Percentiles rank a stretch among this genome's conserved stretches.
These are phyloP conservation scores for Neonectria faginata DNA, from an alignment of 2,329 filamentous ascomycete species.

Conservation along the genomic window DNA sequence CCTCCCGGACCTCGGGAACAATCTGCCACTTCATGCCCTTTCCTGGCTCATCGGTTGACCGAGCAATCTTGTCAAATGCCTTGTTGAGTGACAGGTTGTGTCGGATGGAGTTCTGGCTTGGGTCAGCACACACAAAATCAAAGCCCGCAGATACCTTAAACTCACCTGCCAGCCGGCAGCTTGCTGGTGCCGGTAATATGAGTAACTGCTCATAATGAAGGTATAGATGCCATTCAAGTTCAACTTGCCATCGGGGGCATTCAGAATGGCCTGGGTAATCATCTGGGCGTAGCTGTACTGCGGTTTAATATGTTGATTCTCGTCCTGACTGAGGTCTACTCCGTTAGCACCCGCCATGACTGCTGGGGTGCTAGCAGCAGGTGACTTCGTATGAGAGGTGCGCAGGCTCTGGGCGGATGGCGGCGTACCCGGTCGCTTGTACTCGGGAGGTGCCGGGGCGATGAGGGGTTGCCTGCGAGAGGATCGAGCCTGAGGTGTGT, in stretches of 20 bases:
- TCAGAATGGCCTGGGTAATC: conserved; percentile 95
- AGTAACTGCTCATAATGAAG: conserved; percentile 90
- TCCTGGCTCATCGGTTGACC: conserved; percentile 92
- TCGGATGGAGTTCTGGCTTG: conserved; percentile 85
- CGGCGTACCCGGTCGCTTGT: conserved; percentile 71
- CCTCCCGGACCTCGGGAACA: conserved; percentile 82
- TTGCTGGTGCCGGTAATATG: conserved; percentile 87
- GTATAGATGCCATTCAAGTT: conserved; percentile 94
- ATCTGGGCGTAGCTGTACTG: conserved; percentile 96
- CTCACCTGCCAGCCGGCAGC: conserved; percentile 89
- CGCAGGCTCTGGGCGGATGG: conserved; percentile 56
- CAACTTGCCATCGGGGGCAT: conserved; percentile 86
- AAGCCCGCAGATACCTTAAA: conserved; percentile 23
- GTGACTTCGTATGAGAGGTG: conserved; percentile 47
- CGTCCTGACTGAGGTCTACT: conserved; percentile 83
- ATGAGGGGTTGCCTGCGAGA: conserved; percentile 60
- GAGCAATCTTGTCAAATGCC: conserved; percentile 91
- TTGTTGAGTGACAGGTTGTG: conserved; percentile 97
- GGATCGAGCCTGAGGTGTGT: conserved; percentile 45
- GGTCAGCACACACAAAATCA: conserved; percentile 30
- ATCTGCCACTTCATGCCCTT: conserved; percentile 99
- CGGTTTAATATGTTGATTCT: conserved; percentile 91
- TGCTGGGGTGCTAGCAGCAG: conserved; percentile 51
- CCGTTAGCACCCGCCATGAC: conserved; percentile 59
- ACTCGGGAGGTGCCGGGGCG: conserved; percentile 70